Evolutionary conservation across 2,329 filamentous ascomycete genomes (phyloP).

Genomic region (Sporothrix pseudoabietina): DNA sequence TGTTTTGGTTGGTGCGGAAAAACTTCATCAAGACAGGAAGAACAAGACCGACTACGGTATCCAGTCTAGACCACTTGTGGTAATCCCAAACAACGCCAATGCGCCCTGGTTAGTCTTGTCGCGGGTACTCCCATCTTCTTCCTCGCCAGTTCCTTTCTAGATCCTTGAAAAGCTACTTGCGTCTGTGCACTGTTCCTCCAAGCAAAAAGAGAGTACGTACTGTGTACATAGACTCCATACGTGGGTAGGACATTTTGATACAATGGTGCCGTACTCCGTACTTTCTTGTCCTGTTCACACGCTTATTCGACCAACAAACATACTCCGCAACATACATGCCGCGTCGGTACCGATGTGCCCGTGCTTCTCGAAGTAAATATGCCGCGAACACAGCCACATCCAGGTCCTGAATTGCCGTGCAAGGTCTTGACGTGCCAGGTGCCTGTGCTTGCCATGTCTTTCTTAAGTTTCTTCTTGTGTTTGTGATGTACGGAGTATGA

Average conservation of each 20-base stretch:
- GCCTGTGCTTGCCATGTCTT: neutral
- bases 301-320: neutral
- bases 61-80: neutral
- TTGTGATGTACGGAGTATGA: slow-evolving; percentile 4
- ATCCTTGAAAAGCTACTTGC: neutral
- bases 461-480: neutral
- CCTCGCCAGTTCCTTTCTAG: neutral
- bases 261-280: slow-evolving; percentile 10
- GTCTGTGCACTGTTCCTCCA: neutral
- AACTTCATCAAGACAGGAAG: neutral
- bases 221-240: too few species aligned
- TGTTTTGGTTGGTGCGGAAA: neutral
- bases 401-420: neutral
- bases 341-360: neutral
- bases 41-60: neutral
- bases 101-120: neutral
- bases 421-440: neutral
- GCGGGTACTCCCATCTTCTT: neutral
- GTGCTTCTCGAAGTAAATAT: neutral
- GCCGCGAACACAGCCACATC: slow-evolving; percentile 10
- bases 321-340: neutral
- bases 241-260: neutral
- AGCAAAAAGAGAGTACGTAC: neutral
- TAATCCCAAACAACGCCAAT: slow-evolving; percentile 4
- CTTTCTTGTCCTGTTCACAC: neutral